Percentiles rank a stretch among this genome's conserved stretches.
Conservation (phyloP, 805 yeast genomes). For the Saturnispora silvae region DNA sequence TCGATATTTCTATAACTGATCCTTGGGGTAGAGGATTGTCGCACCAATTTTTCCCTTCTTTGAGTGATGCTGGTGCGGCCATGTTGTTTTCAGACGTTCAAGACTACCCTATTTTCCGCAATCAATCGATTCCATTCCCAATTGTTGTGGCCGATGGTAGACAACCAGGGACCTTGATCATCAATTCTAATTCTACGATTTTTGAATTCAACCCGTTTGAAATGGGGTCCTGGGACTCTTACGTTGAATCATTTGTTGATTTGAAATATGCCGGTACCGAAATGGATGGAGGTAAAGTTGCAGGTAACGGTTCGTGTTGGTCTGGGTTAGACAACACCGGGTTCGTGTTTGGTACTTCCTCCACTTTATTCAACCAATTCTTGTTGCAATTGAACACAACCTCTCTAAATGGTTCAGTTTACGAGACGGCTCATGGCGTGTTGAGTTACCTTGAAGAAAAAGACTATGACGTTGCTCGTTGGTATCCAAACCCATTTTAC, state of each 20-base stretch:
- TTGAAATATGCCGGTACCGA: slow-evolving; percentile 61
- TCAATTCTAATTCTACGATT: slow-evolving; percentile 58
- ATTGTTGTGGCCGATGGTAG: slow-evolving; percentile 57
- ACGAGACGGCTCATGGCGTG: slow-evolving; percentile 33
- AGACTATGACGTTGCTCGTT: slow-evolving; percentile 60
- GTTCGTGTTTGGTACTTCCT: slow-evolving; percentile 72
- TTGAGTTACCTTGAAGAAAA: slow-evolving; percentile 32
- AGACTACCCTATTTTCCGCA: slow-evolving; percentile 47
- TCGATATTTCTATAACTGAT: slow-evolving; percentile 57
- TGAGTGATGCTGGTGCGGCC: slow-evolving; percentile 53
- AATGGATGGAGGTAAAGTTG: slow-evolving; percentile 49
- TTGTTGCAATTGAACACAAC: slow-evolving; percentile 48
- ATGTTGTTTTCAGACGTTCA: slow-evolving; percentile 48
- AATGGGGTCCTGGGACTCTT: slow-evolving; percentile 84
- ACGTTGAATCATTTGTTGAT: slow-evolving; percentile 54
- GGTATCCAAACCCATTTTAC: slow-evolving; percentile 62
- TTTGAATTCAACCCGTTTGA: slow-evolving; percentile 58
- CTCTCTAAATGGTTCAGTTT: slow-evolving; percentile 36
- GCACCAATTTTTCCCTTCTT: slow-evolving; percentile 57
- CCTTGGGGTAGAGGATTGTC: slow-evolving; percentile 73
- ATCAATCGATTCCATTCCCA: slow-evolving; percentile 64
- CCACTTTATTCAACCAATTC: slow-evolving; percentile 66
- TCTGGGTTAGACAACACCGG: slow-evolving; percentile 76
- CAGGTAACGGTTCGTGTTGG: slow-evolving; percentile 34
- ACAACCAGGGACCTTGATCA: slow-evolving; percentile 46